Percentiles rank a stretch among this genome's conserved stretches.
phyloP scores from a whole-genome alignment of 805 yeast species.

The Metschnikowia continentalis region DNA sequence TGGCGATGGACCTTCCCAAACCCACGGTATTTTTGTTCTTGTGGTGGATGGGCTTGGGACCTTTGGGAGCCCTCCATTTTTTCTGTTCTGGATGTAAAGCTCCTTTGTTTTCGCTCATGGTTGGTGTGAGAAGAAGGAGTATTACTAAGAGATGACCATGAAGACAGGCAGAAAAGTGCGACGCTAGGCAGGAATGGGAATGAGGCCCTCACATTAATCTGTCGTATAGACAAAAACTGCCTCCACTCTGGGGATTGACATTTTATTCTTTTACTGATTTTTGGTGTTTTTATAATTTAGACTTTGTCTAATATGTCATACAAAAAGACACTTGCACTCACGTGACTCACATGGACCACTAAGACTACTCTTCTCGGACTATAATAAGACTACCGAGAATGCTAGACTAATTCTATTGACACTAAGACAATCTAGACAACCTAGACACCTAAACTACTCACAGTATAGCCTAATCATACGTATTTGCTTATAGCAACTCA shows the following conservation, averaged over 20 bases:
- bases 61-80: conserved; percentile 86
- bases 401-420: too few species aligned
- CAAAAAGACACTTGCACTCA: too few species aligned
- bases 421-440: too few species aligned
- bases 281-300: too few species aligned
- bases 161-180: conserved; percentile 4
- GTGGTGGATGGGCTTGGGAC: conserved; percentile 85
- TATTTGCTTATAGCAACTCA: background rate
- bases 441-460: too few species aligned
- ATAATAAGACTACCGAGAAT: too few species aligned
- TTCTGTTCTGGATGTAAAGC: conserved; percentile 47
- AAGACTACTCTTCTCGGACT: too few species aligned
- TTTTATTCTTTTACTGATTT: too few species aligned
- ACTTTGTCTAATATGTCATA: too few species aligned
- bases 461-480: background rate
- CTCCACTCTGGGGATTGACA: too few species aligned
- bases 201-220: background rate
- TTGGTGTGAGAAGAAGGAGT: conserved; percentile 6
- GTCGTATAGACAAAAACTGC: too few species aligned
- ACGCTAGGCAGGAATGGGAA: conserved; percentile 3
- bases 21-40: conserved; percentile 83
- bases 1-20: conserved; percentile 76
- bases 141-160: conserved; percentile 1
- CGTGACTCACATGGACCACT: too few species aligned
- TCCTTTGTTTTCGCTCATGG: conserved; percentile 32